These are phyloP conservation scores for Suillus placidus DNA, from an alignment of 768 basidiomycete species.

Conservation along the genomic window DNA sequence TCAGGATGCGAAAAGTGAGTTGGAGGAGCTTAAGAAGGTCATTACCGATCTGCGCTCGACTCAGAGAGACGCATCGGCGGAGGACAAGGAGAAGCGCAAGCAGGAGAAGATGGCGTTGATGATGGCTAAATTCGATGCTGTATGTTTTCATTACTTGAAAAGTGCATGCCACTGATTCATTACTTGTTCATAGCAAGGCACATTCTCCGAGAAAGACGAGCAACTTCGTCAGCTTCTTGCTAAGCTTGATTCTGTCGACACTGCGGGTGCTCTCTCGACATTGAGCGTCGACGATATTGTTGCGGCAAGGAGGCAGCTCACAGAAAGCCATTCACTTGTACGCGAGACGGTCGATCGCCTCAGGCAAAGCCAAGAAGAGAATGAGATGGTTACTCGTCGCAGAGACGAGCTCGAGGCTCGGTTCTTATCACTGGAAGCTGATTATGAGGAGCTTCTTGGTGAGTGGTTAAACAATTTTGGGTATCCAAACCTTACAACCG, in stretches of 20 bases:
- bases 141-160: conserved; percentile 41
- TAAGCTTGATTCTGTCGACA: conserved; percentile 83
- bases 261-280: conserved; percentile 51
- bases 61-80: conserved; percentile 84
- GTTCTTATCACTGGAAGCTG: conserved; percentile 79
- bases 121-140: conserved; percentile 99
- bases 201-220: conserved; percentile 94
- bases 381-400: conserved; percentile 78
- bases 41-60: conserved; percentile 76
- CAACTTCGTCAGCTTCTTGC: conserved; percentile 82
- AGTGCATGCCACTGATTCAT: conserved; percentile 11
- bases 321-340: conserved; percentile 83
- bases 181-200: conserved; percentile 65
- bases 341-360: conserved; percentile 90
- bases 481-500: conserved; percentile 14
- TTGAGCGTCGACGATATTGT: conserved; percentile 79
- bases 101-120: conserved; percentile 99
- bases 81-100: conserved; percentile 98
- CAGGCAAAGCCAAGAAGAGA: conserved; percentile 90
- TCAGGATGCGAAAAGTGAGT: conserved; percentile 78
- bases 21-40: conserved; percentile 86
- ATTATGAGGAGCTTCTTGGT: conserved; percentile 98
- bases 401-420: conserved; percentile 88
- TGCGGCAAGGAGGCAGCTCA: conserved; percentile 82
- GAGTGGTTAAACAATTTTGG: conserved; percentile 28